These are phyloP conservation scores for Trypanosoma mega DNA, from an alignment of 208 protist species.

Conservation along the genomic window DNA sequence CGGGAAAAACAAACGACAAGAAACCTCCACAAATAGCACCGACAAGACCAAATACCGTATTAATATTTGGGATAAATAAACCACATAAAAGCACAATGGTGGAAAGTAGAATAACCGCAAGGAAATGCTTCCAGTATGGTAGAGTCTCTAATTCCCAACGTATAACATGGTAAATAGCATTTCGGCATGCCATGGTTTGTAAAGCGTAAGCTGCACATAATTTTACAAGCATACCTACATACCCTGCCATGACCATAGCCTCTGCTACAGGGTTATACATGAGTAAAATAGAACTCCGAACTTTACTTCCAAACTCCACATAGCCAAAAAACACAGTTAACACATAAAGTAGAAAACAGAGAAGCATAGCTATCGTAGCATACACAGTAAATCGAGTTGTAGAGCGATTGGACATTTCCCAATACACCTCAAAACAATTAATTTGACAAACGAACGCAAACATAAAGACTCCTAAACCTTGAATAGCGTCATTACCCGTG, in stretches of 20 bases:
- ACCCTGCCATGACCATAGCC: constrained; percentile 26
- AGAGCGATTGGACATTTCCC: constrained; percentile 43
- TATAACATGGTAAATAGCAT: constrained; percentile 63
- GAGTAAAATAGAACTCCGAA: constrained; percentile 28
- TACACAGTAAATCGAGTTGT: constrained; percentile 47
- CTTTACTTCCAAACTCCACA: constrained; percentile 27
- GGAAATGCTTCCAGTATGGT: constrained; percentile 73
- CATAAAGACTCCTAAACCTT: constrained; percentile 67
- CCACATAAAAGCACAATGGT: constrained; percentile 27
- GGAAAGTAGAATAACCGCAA: constrained; percentile 41
- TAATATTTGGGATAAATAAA: constrained; percentile 37
- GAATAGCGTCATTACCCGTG: constrained; percentile 47
- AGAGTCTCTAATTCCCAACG: constrained; percentile 48
- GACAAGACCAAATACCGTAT: constrained; percentile 46
- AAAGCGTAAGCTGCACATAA: constrained; percentile 25
- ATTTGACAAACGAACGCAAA: constrained; percentile 79
- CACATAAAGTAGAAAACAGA: constrained; percentile 26
- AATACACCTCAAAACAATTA: constrained; percentile 57
- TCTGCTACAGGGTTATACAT: constrained; percentile 34
- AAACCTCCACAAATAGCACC: constrained; percentile 77
- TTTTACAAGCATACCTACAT: constrained; percentile 32
- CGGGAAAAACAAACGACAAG: constrained; percentile 74
- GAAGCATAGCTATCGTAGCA: constrained; percentile 41
- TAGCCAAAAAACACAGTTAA: constrained; percentile 35
- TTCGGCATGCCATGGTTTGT: constrained; percentile 28